These are phyloP conservation scores for Epichloe scottii DNA, from an alignment of 2,329 filamentous ascomycete genomes.

Conservation along the genomic window DNA sequence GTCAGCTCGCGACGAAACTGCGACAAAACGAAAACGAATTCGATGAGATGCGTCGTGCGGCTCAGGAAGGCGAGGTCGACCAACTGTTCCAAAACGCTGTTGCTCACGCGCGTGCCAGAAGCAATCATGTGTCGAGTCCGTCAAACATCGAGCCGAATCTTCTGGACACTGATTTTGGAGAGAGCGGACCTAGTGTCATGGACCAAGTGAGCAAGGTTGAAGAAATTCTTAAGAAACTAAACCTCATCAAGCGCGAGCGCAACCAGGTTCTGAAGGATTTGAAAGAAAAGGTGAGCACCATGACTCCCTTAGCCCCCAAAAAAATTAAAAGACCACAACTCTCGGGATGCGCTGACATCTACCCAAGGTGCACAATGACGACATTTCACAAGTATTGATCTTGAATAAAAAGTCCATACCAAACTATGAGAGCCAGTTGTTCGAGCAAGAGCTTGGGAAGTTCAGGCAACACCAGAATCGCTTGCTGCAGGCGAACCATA, in stretches of 20 bases:
- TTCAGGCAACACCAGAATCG: constrained; percentile 88
- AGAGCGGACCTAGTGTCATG: constrained; percentile 65
- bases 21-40: constrained; percentile 81
- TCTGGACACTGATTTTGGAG: constrained; percentile 84
- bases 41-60: constrained; percentile 86
- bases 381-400: constrained; percentile 94
- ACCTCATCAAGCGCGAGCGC: constrained; percentile 82
- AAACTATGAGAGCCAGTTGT: constrained; percentile 83
- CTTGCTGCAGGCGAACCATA: constrained; percentile 85
- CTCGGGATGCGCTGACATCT: background rate
- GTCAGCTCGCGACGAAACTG: constrained; percentile 69
- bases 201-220: constrained; percentile 87
- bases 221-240: constrained; percentile 80
- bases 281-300: constrained; percentile 75
- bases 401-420: constrained; percentile 94
- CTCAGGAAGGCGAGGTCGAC: constrained; percentile 76
- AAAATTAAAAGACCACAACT: background rate
- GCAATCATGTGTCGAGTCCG: constrained; percentile 48
- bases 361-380: constrained; percentile 75
- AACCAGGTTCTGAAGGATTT: constrained; percentile 89
- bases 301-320: background rate
- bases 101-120: constrained; percentile 59
- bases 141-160: constrained; percentile 58
- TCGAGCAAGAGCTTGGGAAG: constrained; percentile 94
- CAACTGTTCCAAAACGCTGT: constrained; percentile 80